Percentiles rank a stretch among this genome's conserved stretches.
These are phyloP conservation scores for Didymella arachidicola DNA, from an alignment of 2,329 filamentous ascomycete genomes.

Conservation along the genomic window DNA sequence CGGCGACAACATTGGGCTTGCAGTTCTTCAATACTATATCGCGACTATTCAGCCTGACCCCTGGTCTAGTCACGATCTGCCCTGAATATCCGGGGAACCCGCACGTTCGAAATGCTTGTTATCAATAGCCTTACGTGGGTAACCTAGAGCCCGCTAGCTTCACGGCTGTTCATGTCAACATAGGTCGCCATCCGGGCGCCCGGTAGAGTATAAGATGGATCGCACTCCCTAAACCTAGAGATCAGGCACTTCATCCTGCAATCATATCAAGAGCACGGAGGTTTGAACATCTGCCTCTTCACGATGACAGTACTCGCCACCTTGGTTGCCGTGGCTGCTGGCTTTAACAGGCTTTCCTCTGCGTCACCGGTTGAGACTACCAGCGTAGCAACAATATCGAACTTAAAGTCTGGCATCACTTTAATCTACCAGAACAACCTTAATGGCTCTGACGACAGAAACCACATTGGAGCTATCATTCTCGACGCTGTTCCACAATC, in stretches of 20 bases:
- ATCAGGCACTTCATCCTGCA: constrained; percentile 18
- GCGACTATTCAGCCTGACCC: constrained; percentile 31
- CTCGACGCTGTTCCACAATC: constrained; percentile 54
- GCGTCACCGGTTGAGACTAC: constrained; percentile 31
- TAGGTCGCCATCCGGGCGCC: constrained; percentile 36
- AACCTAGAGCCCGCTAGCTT: constrained; percentile 27
- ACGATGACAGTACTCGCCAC: constrained; percentile 34
- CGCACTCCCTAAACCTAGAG: neutral
- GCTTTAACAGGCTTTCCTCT: constrained; percentile 28
- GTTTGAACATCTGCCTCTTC: neutral
- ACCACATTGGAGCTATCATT: constrained; percentile 61
- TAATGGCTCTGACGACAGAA: constrained; percentile 61
- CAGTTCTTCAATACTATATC: neutral
- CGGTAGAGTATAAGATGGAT: constrained; percentile 33
- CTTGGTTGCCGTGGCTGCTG: constrained; percentile 31
- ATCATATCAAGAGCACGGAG: neutral
- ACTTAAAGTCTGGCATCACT: constrained; percentile 56
- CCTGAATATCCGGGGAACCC: constrained; percentile 32
- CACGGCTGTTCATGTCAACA: constrained; percentile 21
- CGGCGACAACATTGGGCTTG: neutral
- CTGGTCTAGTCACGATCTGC: constrained; percentile 41
- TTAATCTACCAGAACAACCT: constrained; percentile 64
- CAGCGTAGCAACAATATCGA: constrained; percentile 27
- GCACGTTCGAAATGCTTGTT: constrained; percentile 38
- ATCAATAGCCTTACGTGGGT: constrained; percentile 32